Percentiles rank a stretch among this genome's conserved stretches.
Evolutionary conservation across 352 stramenopile genomes (phyloP).

Genomic region (Pythium rhizo-oryzae): DNA sequence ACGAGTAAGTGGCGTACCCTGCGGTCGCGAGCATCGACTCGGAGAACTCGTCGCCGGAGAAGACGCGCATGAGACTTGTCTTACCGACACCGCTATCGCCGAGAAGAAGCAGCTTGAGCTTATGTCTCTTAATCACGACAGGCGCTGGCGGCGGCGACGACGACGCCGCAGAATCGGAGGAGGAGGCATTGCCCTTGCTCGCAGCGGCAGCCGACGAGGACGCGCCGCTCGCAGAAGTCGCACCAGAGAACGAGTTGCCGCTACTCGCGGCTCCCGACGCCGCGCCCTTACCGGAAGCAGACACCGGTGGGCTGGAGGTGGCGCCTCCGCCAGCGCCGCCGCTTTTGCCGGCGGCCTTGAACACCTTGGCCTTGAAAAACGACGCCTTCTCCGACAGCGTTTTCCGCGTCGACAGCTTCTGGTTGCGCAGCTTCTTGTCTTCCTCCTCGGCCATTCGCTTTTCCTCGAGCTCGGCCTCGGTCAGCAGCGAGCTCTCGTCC

Average conservation of each 20-base stretch:
- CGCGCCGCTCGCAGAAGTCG: background rate
- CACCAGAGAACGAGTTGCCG: background rate
- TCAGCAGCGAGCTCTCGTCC: slow-evolving; percentile 49
- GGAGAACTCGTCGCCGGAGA: slow-evolving; percentile 91
- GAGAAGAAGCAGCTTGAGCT: slow-evolving; percentile 91
- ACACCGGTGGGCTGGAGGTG: background rate
- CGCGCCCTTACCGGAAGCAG: background rate
- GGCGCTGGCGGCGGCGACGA: slow-evolving; percentile 29
- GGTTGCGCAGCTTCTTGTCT: slow-evolving; percentile 77
- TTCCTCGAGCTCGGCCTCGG: slow-evolving; percentile 81
- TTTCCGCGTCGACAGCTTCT: slow-evolving; percentile 69
- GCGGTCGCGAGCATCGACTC: slow-evolving; percentile 90
- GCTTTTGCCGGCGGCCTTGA: slow-evolving; percentile 36
- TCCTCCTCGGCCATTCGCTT: slow-evolving; percentile 90
- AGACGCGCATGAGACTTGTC: slow-evolving; percentile 93
- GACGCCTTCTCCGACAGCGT: slow-evolving; percentile 66
- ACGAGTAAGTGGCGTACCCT: slow-evolving; percentile 51
- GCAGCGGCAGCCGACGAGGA: background rate
- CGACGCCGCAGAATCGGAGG: slow-evolving; percentile 15
- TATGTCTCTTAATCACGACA: slow-evolving; percentile 73
- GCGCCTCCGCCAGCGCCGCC: background rate
- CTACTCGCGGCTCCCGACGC: background rate
- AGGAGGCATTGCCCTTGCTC: slow-evolving; percentile 8
- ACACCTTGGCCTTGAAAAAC: slow-evolving; percentile 81
- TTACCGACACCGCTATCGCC: slow-evolving; percentile 93